Evolutionary conservation across 2,329 filamentous ascomycete species (phyloP).

Genomic region (Colletotrichum spinosum): DNA sequence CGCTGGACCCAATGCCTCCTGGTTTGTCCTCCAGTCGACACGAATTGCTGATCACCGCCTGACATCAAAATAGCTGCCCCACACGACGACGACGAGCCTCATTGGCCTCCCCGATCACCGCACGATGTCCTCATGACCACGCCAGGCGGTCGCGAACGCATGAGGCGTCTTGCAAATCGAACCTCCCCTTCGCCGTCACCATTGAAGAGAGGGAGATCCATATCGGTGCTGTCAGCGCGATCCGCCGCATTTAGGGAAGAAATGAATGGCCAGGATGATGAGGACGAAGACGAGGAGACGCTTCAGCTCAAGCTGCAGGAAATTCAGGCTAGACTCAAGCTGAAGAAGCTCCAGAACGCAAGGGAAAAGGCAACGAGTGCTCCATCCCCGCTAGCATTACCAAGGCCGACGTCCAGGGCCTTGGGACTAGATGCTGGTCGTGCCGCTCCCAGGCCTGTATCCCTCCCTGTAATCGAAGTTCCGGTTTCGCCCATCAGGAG

Average conservation of each 20-base stretch:
- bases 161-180: slow-evolving; percentile 75
- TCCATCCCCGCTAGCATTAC: slow-evolving; percentile 36
- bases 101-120: slow-evolving; percentile 76
- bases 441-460: slow-evolving; percentile 37
- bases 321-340: slow-evolving; percentile 86
- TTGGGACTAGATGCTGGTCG: slow-evolving; percentile 42
- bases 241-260: slow-evolving; percentile 39
- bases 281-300: slow-evolving; percentile 89
- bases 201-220: slow-evolving; percentile 58
- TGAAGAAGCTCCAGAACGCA: slow-evolving; percentile 86
- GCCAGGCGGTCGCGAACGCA: slow-evolving; percentile 82
- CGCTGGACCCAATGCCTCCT: slow-evolving; percentile 37
- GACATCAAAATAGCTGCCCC: slow-evolving; percentile 37
- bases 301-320: slow-evolving; percentile 87
- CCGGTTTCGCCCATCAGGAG: slow-evolving; percentile 79
- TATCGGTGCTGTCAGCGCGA: slow-evolving; percentile 43
- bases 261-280: slow-evolving; percentile 61
- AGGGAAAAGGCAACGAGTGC: slow-evolving; percentile 52
- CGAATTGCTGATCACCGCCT: slow-evolving; percentile 9
- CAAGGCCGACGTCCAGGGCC: slow-evolving; percentile 40
- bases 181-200: slow-evolving; percentile 78
- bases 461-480: slow-evolving; percentile 69
- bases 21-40: slow-evolving; percentile 29
- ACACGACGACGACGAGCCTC: slow-evolving; percentile 58
- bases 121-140: slow-evolving; percentile 74